phyloP scores from a whole-genome alignment of 225 moss, liverwort and hornwort species.

The Ulota crispa region DNA sequence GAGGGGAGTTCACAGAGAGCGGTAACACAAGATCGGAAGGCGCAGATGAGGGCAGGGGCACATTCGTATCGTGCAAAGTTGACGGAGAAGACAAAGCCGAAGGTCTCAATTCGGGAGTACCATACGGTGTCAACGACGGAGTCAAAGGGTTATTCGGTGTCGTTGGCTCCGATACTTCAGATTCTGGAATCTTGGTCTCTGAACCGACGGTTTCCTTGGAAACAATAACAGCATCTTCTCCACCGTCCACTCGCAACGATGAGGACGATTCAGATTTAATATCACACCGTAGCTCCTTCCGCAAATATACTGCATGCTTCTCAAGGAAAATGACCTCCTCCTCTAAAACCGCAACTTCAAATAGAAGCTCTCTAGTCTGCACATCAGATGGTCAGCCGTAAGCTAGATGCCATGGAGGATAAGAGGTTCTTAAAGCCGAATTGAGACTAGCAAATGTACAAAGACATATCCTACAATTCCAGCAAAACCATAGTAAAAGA shows the following conservation, averaged over 20 bases:
- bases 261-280: conserved; percentile 8
- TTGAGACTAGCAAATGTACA: background rate
- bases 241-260: conserved; percentile 6
- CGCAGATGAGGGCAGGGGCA: conserved; percentile 24
- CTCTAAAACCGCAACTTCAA: conserved; percentile 62
- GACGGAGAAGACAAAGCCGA: conserved; percentile 43
- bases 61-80: conserved; percentile 19
- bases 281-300: conserved; percentile 45
- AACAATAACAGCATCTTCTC: conserved; percentile 9
- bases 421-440: background rate
- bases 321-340: conserved; percentile 63
- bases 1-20: conserved; percentile 20
- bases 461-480: conserved; percentile 12
- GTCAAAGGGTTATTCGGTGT: conserved; percentile 38
- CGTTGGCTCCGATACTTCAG: conserved; percentile 41
- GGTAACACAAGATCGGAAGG: conserved; percentile 37
- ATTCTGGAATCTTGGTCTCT: conserved; percentile 35
- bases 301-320: conserved; percentile 51
- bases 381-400: conserved; percentile 18
- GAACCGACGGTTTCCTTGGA: conserved; percentile 18
- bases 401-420: background rate
- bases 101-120: conserved; percentile 40
- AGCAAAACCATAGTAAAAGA: background rate
- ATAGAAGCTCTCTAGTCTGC: conserved; percentile 65
- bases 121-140: conserved; percentile 43